These are phyloP conservation scores for Neonectria sp. DNA, from an alignment of 2,329 filamentous ascomycete genomes.

Conservation along the genomic window DNA sequence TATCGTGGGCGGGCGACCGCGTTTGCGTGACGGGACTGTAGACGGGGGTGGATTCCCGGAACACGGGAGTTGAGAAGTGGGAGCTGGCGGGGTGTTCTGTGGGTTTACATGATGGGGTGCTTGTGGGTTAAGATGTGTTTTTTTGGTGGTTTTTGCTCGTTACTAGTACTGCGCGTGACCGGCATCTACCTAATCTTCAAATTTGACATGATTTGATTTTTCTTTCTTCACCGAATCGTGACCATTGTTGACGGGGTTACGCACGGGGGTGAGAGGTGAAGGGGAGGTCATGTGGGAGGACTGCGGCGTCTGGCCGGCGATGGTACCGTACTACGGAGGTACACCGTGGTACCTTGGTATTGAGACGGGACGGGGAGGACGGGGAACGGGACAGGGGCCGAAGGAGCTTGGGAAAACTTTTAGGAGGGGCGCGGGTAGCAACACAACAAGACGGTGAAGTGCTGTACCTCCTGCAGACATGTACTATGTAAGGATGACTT, in stretches of 20 bases:
- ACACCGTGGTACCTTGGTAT: conserved; percentile 7
- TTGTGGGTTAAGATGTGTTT: neutral
- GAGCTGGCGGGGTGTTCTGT: conserved; percentile 2
- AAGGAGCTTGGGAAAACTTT: conserved; percentile 20
- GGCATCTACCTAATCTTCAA: neutral
- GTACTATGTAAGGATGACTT: conserved; percentile 11
- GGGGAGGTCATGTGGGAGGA: conserved; percentile 40
- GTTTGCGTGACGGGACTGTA: conserved; percentile 32
- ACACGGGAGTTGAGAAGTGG: neutral
- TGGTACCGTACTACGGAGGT: conserved; percentile 13
- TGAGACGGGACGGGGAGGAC: neutral
- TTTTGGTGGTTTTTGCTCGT: neutral
- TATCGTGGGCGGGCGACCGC: conserved; percentile 43
- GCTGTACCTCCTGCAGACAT: neutral
- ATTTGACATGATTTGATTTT: conserved; percentile 25
- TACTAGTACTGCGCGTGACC: neutral
- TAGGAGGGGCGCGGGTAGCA: conserved; percentile 10
- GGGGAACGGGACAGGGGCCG: conserved; percentile 20
- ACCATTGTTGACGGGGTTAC: conserved; percentile 38
- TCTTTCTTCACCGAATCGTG: conserved; percentile 41
- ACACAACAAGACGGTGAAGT: conserved; percentile 1
- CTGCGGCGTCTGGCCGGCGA: conserved; percentile 5
- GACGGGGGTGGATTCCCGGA: conserved; percentile 24
- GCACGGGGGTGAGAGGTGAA: conserved; percentile 21
- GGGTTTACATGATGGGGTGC: neutral